Percentiles rank a stretch among this genome's conserved stretches.
Evolutionary conservation across 2,329 filamentous ascomycete genomes (phyloP).

Genomic region (Bipolaris bicolor): DNA sequence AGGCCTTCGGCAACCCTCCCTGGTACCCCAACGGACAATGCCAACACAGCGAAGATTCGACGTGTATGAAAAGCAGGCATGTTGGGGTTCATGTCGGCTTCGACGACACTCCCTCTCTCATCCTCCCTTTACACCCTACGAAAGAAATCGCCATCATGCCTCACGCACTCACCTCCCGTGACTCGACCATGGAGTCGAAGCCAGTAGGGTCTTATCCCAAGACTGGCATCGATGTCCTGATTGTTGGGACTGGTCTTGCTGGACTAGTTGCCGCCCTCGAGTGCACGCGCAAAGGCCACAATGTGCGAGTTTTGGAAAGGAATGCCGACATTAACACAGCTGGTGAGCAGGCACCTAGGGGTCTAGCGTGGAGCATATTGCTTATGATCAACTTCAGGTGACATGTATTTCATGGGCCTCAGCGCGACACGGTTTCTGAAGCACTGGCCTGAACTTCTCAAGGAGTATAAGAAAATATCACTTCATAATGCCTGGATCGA

Average conservation of each 20-base stretch:
- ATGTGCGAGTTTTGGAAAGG: slow-evolving; percentile 51
- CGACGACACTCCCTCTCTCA: slow-evolving; percentile 7
- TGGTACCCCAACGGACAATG: slow-evolving; percentile 31
- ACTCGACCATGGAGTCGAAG: slow-evolving; percentile 55
- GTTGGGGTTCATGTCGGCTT: slow-evolving; percentile 5
- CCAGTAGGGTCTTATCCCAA: slow-evolving; percentile 60
- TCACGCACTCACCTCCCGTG: slow-evolving; percentile 54
- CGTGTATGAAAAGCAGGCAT: slow-evolving; percentile 19
- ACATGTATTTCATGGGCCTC: slow-evolving; percentile 67
- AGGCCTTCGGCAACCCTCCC: slow-evolving; percentile 25
- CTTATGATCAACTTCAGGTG: slow-evolving; percentile 50
- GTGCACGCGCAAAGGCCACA: slow-evolving; percentile 50
- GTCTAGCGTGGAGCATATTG: not conserved
- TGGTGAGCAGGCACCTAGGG: slow-evolving; percentile 46
- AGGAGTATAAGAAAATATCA: slow-evolving; percentile 59
- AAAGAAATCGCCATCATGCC: slow-evolving; percentile 33
- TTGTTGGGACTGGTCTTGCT: slow-evolving; percentile 49
- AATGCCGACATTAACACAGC: slow-evolving; percentile 59
- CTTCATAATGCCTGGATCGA: slow-evolving; percentile 63
- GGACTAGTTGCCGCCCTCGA: slow-evolving; percentile 49
- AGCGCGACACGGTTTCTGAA: slow-evolving; percentile 62
- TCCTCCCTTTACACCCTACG: slow-evolving; percentile 6
- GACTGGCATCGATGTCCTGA: slow-evolving; percentile 50
- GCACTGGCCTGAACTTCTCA: slow-evolving; percentile 61
- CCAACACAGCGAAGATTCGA: slow-evolving; percentile 17